A percentile compares a stretch with the other conserved stretches of the same genome.
Evolutionary conservation across 305 asterid species (phyloP).

Genomic region (Andrographis paniculata): DNA sequence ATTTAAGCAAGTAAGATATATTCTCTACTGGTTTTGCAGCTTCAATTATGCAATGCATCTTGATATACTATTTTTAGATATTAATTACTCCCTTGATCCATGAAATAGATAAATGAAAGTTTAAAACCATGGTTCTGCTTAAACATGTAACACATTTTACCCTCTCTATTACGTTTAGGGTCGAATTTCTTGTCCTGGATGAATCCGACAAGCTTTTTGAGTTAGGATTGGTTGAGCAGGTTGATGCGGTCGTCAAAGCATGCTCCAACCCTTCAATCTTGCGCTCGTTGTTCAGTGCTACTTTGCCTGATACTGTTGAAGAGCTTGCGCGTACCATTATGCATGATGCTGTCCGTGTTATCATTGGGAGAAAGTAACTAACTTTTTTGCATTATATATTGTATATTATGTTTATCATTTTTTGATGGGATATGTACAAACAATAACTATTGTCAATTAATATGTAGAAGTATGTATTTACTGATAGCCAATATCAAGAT

Average conservation of each 20-base stretch:
- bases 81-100: not conserved
- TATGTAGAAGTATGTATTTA: not conserved
- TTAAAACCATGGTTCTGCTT: no score
- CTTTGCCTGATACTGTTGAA: slow-evolving; percentile 87
- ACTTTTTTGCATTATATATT: not conserved
- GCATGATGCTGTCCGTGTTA: slow-evolving; percentile 88
- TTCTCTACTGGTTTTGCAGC: slow-evolving; percentile 4
- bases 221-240: slow-evolving; percentile 80
- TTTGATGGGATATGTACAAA: not conserved
- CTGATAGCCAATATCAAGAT: not conserved
- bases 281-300: slow-evolving; percentile 83
- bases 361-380: slow-evolving; percentile 75
- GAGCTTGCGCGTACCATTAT: slow-evolving; percentile 89
- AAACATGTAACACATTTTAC: not conserved
- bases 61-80: not conserved
- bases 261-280: slow-evolving; percentile 86
- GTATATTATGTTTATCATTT: not conserved
- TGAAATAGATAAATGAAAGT: not conserved
- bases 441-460: not conserved
- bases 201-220: slow-evolving; percentile 92
- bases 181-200: slow-evolving; percentile 80
- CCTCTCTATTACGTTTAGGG: slow-evolving; percentile 46
- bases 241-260: slow-evolving; percentile 85
- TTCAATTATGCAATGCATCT: slow-evolving; percentile 1
- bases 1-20: slow-evolving; percentile 71